Evolutionary conservation across 2,329 filamentous ascomycete genomes (phyloP).

Genomic region (Aplosporella prunicola): DNA sequence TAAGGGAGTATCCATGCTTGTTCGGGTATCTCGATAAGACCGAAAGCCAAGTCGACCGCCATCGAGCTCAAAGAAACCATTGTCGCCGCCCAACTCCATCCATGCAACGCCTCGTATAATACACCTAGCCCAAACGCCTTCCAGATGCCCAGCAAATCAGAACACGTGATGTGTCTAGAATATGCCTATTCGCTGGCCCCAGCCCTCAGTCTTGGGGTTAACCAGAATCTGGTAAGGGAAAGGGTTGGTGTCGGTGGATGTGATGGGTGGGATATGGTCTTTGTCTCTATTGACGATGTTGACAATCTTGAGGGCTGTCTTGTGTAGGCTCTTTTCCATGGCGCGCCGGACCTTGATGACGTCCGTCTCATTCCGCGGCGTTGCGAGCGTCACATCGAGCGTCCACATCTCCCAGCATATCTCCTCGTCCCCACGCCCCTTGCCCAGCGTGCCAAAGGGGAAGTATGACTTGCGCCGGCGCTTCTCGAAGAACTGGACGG

Average conservation of each 20-base stretch:
- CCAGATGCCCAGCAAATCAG: constrained; percentile 2
- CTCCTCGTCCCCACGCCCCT: constrained; percentile 67
- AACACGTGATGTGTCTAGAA: constrained; percentile 33
- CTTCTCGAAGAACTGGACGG: constrained; percentile 92
- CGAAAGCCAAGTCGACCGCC: constrained; percentile 8
- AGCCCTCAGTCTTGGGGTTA: constrained; percentile 70
- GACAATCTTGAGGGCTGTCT: constrained; percentile 82
- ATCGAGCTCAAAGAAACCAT: not conserved
- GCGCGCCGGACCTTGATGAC: constrained; percentile 78
- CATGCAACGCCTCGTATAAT: constrained; percentile 5
- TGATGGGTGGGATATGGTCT: constrained; percentile 94
- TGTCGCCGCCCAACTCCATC: constrained; percentile 8
- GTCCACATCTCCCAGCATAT: constrained; percentile 97
- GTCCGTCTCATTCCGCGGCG: constrained; percentile 80
- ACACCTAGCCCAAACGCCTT: constrained; percentile 7
- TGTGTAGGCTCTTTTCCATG: constrained; percentile 82
- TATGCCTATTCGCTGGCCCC: constrained; percentile 71
- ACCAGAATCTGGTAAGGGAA: constrained; percentile 92
- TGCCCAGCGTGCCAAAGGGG: constrained; percentile 45
- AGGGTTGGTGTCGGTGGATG: constrained; percentile 80
- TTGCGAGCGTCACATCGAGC: constrained; percentile 84
- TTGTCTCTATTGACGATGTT: constrained; percentile 80
- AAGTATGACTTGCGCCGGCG: constrained; percentile 70
- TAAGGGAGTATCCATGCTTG: no score
- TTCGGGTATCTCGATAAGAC: constrained; percentile 12